Percentiles rank a stretch among this genome's conserved stretches.
phyloP scores from a whole-genome alignment of 371 early-diverging fungal genomes.

The Entomophthora muscae region DNA sequence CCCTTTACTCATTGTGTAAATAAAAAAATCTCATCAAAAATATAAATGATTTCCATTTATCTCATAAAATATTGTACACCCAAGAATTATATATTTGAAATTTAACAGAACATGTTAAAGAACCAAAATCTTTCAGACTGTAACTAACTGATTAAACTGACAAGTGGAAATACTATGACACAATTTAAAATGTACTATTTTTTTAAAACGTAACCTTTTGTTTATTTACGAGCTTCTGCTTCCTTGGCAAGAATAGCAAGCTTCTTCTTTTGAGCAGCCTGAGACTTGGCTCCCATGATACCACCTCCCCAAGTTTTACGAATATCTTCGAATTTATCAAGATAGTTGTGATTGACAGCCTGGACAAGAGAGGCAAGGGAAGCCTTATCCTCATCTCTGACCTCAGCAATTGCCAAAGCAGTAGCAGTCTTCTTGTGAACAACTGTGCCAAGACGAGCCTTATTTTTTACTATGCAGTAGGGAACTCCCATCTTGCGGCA shows the following conservation, averaged over 20 bases:
- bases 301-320: constrained; percentile 95
- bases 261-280: constrained; percentile 64
- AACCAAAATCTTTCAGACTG: too few relatives aligned
- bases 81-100: too few relatives aligned
- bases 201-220: too few relatives aligned
- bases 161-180: too few relatives aligned
- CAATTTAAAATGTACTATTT: too few relatives aligned
- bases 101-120: too few relatives aligned
- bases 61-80: too few relatives aligned
- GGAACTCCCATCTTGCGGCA: constrained; percentile 99
- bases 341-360: constrained; percentile 84
- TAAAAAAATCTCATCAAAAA: too few relatives aligned
- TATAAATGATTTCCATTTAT: too few relatives aligned
- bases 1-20: too few relatives aligned
- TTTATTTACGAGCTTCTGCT: constrained; percentile 5
- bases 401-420: constrained; percentile 87
- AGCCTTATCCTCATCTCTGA: constrained; percentile 89
- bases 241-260: background rate
- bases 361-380: constrained; percentile 73
- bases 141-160: too few relatives aligned
- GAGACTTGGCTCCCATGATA: constrained; percentile 87
- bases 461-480: constrained; percentile 97
- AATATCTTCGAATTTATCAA: constrained; percentile 81
- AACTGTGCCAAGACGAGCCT: constrained; percentile 93
- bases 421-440: constrained; percentile 99